These are phyloP conservation scores for Rhizophlyctis rosea DNA, from an alignment of 192 early-diverging fungal species.

Conservation along the genomic window DNA sequence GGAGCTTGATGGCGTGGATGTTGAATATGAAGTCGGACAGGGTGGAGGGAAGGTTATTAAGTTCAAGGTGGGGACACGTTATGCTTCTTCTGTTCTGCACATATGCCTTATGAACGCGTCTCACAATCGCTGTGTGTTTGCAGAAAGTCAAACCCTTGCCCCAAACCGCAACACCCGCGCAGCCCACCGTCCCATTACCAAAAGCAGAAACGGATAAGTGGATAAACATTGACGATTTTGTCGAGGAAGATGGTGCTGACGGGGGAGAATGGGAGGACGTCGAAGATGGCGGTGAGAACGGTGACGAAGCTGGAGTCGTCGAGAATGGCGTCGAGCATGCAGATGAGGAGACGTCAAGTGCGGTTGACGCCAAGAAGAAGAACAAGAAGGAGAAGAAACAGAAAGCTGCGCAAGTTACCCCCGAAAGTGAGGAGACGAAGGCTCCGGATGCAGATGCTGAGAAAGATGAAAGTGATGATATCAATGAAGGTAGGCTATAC, in stretches of 20 bases:
- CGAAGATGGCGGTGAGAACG: constrained; percentile 25
- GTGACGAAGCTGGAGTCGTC: constrained; percentile 16
- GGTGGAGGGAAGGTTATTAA: constrained; percentile 65
- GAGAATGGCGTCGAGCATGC: constrained; percentile 4
- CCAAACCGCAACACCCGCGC: neutral
- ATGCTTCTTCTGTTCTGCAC: no score
- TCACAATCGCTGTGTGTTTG: no score
- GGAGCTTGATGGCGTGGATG: constrained; percentile 81
- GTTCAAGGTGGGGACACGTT: constrained; percentile 56
- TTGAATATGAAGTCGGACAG: constrained; percentile 64
- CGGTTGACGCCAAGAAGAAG: constrained; percentile 26
- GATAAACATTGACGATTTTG: constrained; percentile 78
- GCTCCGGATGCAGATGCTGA: constrained; percentile 22
- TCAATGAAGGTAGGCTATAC: neutral
- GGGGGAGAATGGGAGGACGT: constrained; percentile 22
- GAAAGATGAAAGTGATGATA: constrained; percentile 3
- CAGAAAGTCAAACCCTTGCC: constrained; percentile 16
- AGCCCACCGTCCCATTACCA: neutral
- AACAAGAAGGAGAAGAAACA: constrained; percentile 28
- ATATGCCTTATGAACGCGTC: no score
- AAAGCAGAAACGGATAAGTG: constrained; percentile 39
- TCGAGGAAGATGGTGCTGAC: constrained; percentile 42
- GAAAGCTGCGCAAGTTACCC: constrained; percentile 19
- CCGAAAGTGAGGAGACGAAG: constrained; percentile 30
- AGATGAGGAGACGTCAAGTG: neutral